These are phyloP conservation scores for Corinectria fuckeliana DNA, from an alignment of 2,329 filamentous ascomycete genomes.

Conservation along the genomic window DNA sequence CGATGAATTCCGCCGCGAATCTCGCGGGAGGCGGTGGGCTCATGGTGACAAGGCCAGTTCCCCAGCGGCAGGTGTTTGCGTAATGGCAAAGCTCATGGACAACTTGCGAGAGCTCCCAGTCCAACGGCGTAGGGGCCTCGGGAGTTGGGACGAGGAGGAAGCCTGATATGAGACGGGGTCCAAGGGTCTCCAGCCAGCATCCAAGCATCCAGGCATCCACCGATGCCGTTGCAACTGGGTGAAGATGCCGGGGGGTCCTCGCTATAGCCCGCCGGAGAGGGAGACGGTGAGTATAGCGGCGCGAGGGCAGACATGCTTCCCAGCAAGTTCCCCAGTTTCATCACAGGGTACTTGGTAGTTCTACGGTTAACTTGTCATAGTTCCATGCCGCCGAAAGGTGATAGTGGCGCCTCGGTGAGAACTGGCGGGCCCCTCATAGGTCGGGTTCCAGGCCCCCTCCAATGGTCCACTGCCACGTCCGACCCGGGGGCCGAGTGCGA, in stretches of 20 bases:
- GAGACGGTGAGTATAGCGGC: constrained; percentile 11
- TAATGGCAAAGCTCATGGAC: constrained; percentile 5
- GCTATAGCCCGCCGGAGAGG: constrained; percentile 2
- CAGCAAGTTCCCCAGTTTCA: constrained; percentile 1
- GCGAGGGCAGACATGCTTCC: neutral
- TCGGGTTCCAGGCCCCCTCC: constrained; percentile 15
- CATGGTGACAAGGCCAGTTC: constrained; percentile 25
- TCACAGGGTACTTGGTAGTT: constrained; percentile 14
- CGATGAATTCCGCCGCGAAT: constrained; percentile 35
- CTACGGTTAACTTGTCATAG: constrained; percentile 24
- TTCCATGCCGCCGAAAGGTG: constrained; percentile 32
- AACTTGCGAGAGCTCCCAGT: too few species aligned
- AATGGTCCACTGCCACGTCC: constrained; percentile 34
- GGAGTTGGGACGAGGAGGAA: neutral
- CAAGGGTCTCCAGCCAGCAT: neutral
- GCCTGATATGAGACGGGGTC: constrained; percentile 2
- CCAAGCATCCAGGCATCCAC: neutral
- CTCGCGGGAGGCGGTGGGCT: constrained; percentile 25
- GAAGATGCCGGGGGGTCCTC: constrained; percentile 7
- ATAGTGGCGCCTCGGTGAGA: constrained; percentile 35
- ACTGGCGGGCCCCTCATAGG: constrained; percentile 24
- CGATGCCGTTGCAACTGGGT: constrained; percentile 5
- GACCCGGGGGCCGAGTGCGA: constrained; percentile 28
- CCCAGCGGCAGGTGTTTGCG: too few species aligned
- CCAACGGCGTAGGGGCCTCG: neutral